phyloP scores from a whole-genome alignment of 768 basidiomycete genomes.

The Termitomyces sp. region DNA sequence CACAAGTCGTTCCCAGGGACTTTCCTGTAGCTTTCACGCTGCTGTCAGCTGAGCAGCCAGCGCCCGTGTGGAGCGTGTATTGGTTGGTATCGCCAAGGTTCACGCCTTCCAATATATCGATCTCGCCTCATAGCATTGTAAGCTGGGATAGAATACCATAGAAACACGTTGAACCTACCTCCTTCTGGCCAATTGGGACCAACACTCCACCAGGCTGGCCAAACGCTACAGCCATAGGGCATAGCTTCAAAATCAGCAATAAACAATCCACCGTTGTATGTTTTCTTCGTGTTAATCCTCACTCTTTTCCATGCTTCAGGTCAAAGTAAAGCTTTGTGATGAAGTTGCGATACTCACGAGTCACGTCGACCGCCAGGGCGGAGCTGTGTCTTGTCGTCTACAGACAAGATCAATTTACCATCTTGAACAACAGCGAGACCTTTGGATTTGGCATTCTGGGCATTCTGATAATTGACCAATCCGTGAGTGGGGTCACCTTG shows the following conservation, averaged over 20 bases:
- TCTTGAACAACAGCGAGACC: slow-evolving; percentile 59
- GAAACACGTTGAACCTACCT: slow-evolving; percentile 28
- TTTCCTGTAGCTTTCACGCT: slow-evolving; percentile 23
- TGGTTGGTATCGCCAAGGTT: slow-evolving; percentile 56
- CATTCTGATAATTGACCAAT: slow-evolving; percentile 55
- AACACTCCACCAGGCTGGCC: slow-evolving; percentile 55
- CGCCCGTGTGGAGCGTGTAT: slow-evolving; percentile 59
- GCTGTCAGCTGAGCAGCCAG: slow-evolving; percentile 33
- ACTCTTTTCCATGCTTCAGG: slow-evolving; percentile 40
- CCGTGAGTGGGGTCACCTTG: slow-evolving; percentile 67
- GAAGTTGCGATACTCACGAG: slow-evolving; percentile 33
- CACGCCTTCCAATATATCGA: slow-evolving; percentile 76
- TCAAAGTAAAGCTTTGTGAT: slow-evolving; percentile 5
- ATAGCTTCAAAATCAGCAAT: slow-evolving; percentile 66
- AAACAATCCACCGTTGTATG: slow-evolving; percentile 67
- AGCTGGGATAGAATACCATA: slow-evolving; percentile 3
- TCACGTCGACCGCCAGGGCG: slow-evolving; percentile 50
- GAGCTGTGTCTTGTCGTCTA: slow-evolving; percentile 53
- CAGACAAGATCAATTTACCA: slow-evolving; percentile 54
- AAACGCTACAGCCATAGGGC: slow-evolving; percentile 67
- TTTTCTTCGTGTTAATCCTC: slow-evolving; percentile 61
- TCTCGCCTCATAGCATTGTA: slow-evolving; percentile 40
- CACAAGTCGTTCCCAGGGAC: slow-evolving; percentile 32
- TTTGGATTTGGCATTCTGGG: slow-evolving; percentile 43
- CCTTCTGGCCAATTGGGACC: slow-evolving; percentile 52